phyloP scores from a whole-genome alignment of 805 yeast species.

The Zygotorulaspora danielsina region DNA sequence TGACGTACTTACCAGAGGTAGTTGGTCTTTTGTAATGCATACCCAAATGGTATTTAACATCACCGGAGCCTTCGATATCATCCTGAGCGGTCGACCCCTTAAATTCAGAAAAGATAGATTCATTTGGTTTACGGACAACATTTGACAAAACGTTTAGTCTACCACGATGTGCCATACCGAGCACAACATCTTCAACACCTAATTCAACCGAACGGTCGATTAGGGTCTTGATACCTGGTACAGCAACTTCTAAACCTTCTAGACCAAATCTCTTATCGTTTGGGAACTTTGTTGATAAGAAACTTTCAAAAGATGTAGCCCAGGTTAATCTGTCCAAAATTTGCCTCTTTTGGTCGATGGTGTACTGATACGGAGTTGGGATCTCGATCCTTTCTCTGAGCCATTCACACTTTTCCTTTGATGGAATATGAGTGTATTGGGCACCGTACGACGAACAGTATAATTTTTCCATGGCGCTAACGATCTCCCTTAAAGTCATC shows the following conservation, averaged over 20 bases:
- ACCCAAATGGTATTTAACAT: constrained; percentile 98
- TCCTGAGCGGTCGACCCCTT: constrained; percentile 85
- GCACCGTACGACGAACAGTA: constrained; percentile 89
- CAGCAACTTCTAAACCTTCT: constrained; percentile 96
- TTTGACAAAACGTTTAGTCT: constrained; percentile 95
- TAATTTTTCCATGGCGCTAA: constrained; percentile 70
- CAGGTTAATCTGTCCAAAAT: constrained; percentile 94
- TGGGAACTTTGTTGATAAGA: constrained; percentile 92
- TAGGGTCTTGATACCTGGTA: constrained; percentile 94
- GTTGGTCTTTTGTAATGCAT: constrained; percentile 99
- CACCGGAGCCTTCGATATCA: constrained; percentile 86
- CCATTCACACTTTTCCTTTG: constrained; percentile 96
- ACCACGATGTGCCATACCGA: constrained; percentile 99
- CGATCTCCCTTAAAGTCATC: constrained; percentile 73
- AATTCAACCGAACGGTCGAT: constrained; percentile 88
- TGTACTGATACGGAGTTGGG: constrained; percentile 77
- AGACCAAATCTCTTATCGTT: constrained; percentile 97
- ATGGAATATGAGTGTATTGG: constrained; percentile 95
- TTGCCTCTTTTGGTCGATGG: constrained; percentile 89
- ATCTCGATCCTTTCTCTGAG: constrained; percentile 93
- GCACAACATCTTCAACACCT: constrained; percentile 93
- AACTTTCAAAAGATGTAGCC: constrained; percentile 91
- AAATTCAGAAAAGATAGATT: constrained; percentile 94
- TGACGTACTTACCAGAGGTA: constrained; percentile 93
- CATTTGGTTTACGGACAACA: constrained; percentile 98